Conservation (phyloP, 1,139 yeast genomes). For the Sugiyamaella xylanicola region DNA sequence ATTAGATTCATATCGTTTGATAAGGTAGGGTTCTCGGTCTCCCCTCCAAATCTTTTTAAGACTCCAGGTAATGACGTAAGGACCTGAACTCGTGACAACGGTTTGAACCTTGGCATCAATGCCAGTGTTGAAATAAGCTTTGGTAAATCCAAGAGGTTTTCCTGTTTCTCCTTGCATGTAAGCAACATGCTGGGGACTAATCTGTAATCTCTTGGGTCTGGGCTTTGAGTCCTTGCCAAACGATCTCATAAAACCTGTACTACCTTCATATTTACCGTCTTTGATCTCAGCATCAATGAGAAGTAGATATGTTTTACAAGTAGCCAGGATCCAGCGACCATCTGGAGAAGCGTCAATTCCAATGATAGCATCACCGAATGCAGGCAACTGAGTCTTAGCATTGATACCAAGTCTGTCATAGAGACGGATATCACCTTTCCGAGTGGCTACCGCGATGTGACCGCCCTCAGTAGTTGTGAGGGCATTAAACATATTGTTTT, state of each 20-base stretch:
- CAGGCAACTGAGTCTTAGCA: constrained; percentile 79
- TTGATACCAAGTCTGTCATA: constrained; percentile 69
- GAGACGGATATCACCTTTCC: constrained; percentile 72
- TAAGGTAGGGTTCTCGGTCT: constrained; percentile 58
- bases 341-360: constrained; percentile 75
- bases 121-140: constrained; percentile 77
- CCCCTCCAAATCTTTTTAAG: constrained; percentile 59
- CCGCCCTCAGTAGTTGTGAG: constrained; percentile 76
- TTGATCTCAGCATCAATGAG: constrained; percentile 67
- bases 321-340: constrained; percentile 81
- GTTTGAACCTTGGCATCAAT: constrained; percentile 62
- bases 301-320: constrained; percentile 69
- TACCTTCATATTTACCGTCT: constrained; percentile 61
- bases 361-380: constrained; percentile 71
- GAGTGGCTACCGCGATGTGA: constrained; percentile 71
- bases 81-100: constrained; percentile 77
- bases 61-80: constrained; percentile 83
- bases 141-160: constrained; percentile 59
- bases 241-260: constrained; percentile 63
- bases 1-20: constrained; percentile 62
- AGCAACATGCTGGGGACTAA: constrained; percentile 73
- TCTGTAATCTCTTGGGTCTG: constrained; percentile 63
- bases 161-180: constrained; percentile 59
- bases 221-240: constrained; percentile 71
- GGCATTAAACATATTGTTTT: constrained; percentile 56